These are phyloP conservation scores for Meyerozyma sp. DNA, from an alignment of 1,139 yeast species.

Conservation along the genomic window DNA sequence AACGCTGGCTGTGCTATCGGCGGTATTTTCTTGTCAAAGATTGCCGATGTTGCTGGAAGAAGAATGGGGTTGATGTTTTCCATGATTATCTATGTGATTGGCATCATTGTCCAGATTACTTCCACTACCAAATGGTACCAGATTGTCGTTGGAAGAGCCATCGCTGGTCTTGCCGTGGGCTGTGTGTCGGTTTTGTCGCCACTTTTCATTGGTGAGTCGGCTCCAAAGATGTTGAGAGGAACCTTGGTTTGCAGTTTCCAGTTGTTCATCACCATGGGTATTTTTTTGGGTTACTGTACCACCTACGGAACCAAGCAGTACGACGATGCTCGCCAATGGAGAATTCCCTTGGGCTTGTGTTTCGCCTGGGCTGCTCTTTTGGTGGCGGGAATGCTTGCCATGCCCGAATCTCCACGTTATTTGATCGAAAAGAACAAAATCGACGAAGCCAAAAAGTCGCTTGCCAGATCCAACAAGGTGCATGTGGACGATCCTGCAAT, in stretches of 20 bases:
- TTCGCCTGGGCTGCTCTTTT: constrained; percentile 19
- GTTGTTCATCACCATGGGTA: constrained; percentile 22
- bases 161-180: constrained; percentile 21
- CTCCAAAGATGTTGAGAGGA: constrained; percentile 21
- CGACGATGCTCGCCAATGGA: constrained; percentile 12
- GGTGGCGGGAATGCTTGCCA: constrained; percentile 18
- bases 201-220: constrained; percentile 18
- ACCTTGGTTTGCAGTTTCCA: constrained; percentile 22
- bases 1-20: constrained; percentile 23
- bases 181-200: constrained; percentile 18
- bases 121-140: constrained; percentile 41
- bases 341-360: constrained; percentile 18
- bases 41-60: constrained; percentile 18
- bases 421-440: constrained; percentile 16
- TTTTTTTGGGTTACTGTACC: constrained; percentile 42
- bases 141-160: constrained; percentile 41
- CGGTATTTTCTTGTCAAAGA: constrained; percentile 15
- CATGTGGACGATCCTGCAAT: constrained; percentile 56
- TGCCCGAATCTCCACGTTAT: constrained; percentile 24
- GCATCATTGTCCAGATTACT: constrained; percentile 18
- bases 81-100: constrained; percentile 18
- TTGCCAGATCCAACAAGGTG: constrained; percentile 51
- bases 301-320: constrained; percentile 17
- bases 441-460: constrained; percentile 8
- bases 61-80: constrained; percentile 18